Percentiles rank a stretch among this genome's conserved stretches.
phyloP scores from a whole-genome alignment of 2,329 filamentous ascomycete species.

The Dryadomyces sulphureus region DNA sequence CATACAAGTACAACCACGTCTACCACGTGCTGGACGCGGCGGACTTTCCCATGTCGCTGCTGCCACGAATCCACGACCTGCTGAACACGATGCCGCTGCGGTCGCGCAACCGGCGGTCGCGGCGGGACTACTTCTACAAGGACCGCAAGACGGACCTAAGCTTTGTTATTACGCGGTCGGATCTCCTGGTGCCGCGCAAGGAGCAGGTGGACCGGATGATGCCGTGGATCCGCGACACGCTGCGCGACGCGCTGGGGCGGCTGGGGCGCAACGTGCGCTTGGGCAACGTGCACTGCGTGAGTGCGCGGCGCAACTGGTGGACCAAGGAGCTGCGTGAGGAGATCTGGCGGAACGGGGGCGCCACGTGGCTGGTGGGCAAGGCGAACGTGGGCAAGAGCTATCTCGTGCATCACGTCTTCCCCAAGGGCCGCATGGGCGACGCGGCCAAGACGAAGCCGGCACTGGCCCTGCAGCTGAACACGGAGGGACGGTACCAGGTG shows the following conservation, averaged over 20 bases:
- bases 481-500: conserved; percentile 1
- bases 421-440: conserved; percentile 47
- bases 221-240: conserved; percentile 65
- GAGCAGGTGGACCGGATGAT: conserved; percentile 73
- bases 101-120: conserved; percentile 66
- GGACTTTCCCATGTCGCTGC: conserved; percentile 88
- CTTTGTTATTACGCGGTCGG: conserved; percentile 81
- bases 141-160: conserved; percentile 64
- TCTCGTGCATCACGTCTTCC: conserved; percentile 76
- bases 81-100: conserved; percentile 61
- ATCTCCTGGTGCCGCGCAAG: conserved; percentile 72
- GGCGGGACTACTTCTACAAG: conserved; percentile 46
- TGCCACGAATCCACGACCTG: conserved; percentile 59
- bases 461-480: not conserved
- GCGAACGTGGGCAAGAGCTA: conserved; percentile 95
- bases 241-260: conserved; percentile 62
- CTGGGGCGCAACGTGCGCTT: conserved; percentile 57
- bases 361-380: conserved; percentile 93
- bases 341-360: conserved; percentile 71
- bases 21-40: conserved; percentile 93
- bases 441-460: not conserved
- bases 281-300: conserved; percentile 78
- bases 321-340: conserved; percentile 74
- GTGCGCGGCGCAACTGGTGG: conserved; percentile 80
- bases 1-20: conserved; percentile 80